These are phyloP conservation scores for Peterozyma xylosa DNA, from an alignment of 805 yeast species.

Conservation along the genomic window DNA sequence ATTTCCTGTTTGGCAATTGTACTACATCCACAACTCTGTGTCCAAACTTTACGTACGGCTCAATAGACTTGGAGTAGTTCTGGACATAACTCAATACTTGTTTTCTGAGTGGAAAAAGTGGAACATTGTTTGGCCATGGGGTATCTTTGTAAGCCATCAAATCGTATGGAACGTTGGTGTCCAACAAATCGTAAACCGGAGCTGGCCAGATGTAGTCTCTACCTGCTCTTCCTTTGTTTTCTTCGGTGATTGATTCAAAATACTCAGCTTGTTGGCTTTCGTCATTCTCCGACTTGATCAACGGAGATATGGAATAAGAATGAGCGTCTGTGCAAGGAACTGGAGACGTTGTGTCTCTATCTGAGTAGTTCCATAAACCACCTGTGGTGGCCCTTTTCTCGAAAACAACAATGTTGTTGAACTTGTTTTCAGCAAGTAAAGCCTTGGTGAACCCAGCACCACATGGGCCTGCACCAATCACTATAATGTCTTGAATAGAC, in stretches of 20 bases:
- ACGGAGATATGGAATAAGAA: background rate
- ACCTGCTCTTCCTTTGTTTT: slow-evolving; percentile 4
- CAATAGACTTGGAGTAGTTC: slow-evolving; percentile 38
- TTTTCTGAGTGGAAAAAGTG: slow-evolving; percentile 47
- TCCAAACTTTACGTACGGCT: slow-evolving; percentile 30
- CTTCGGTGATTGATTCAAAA: slow-evolving; percentile 1
- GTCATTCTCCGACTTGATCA: slow-evolving; percentile 1
- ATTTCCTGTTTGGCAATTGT: slow-evolving; percentile 21
- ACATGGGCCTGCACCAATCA: slow-evolving; percentile 75
- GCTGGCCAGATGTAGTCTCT: slow-evolving; percentile 32
- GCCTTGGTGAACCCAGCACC: slow-evolving; percentile 66
- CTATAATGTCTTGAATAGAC: slow-evolving; percentile 36
- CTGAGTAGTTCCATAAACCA: slow-evolving; percentile 70
- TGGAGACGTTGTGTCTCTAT: slow-evolving; percentile 13
- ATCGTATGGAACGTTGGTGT: slow-evolving; percentile 59
- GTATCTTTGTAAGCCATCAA: slow-evolving; percentile 59
- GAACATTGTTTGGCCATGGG: slow-evolving; percentile 39
- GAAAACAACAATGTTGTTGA: slow-evolving; percentile 43
- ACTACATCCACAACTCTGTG: slow-evolving; percentile 39
- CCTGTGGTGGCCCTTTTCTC: slow-evolving; percentile 59
- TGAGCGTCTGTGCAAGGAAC: slow-evolving; percentile 25
- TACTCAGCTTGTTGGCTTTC: background rate
- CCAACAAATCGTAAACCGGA: slow-evolving; percentile 59
- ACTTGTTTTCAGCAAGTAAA: slow-evolving; percentile 40
- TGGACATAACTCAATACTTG: slow-evolving; percentile 54